Percentiles rank a stretch among this genome's conserved stretches.
These are phyloP conservation scores for Takakia lepidozioides DNA, from an alignment of 225 moss, liverwort and hornwort genomes.

Conservation along the genomic window DNA sequence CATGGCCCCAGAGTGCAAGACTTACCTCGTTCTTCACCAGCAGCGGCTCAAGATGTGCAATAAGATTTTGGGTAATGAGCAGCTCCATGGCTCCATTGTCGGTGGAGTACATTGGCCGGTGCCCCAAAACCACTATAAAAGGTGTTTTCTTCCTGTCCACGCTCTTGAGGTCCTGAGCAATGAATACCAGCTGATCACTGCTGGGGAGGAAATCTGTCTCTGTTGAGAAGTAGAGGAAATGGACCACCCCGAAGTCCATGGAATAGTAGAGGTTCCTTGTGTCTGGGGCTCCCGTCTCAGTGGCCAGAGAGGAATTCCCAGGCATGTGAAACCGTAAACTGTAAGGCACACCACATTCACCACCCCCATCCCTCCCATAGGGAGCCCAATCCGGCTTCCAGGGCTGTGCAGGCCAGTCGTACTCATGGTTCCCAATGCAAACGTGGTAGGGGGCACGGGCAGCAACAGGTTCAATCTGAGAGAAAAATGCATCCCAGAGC, in stretches of 20 bases:
- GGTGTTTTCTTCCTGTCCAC: slow-evolving; percentile 60
- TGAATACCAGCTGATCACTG: slow-evolving; percentile 56
- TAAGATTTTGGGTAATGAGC: slow-evolving; percentile 29
- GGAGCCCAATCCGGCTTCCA: slow-evolving; percentile 70
- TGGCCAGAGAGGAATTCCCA: slow-evolving; percentile 48
- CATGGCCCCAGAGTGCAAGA: slow-evolving; percentile 84
- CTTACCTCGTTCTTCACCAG: slow-evolving; percentile 56
- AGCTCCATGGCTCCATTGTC: slow-evolving; percentile 21
- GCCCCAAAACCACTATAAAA: slow-evolving; percentile 76
- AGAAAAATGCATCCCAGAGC: slow-evolving; percentile 92
- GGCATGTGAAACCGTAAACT: slow-evolving; percentile 93
- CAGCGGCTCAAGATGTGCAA: slow-evolving; percentile 68
- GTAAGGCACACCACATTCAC: slow-evolving; percentile 94
- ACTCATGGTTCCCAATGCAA: slow-evolving; percentile 93
- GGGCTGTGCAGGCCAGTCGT: slow-evolving; percentile 76
- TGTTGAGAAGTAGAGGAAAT: slow-evolving; percentile 83
- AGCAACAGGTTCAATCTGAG: slow-evolving; percentile 70
- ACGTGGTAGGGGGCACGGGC: slow-evolving; percentile 69
- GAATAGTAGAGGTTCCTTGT: slow-evolving; percentile 81
- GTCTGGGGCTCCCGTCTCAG: slow-evolving; percentile 27
- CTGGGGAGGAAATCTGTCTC: slow-evolving; percentile 68
- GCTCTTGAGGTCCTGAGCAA: slow-evolving; percentile 44
- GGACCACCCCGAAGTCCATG: slow-evolving; percentile 64
- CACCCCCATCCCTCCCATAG: slow-evolving; percentile 79
- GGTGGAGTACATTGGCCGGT: slow-evolving; percentile 84